Evolutionary conservation across 768 basidiomycete species (phyloP).

Genomic region (Pisolithus tinctorius): DNA sequence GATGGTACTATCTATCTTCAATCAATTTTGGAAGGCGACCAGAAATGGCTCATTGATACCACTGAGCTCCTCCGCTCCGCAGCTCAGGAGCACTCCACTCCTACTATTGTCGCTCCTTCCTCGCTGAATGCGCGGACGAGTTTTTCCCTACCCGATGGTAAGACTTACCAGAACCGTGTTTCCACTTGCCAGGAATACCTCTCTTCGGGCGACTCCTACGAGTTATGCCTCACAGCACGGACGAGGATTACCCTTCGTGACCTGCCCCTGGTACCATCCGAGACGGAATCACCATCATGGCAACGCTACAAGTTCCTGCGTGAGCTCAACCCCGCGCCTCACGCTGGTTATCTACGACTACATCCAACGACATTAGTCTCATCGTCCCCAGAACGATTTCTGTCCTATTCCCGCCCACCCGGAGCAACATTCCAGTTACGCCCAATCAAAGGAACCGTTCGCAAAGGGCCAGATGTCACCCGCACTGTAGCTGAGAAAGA

Average conservation of each 20-base stretch:
- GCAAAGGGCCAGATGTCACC: conserved; percentile 58
- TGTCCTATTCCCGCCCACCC: conserved; percentile 70
- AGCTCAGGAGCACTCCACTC: conserved; percentile 4
- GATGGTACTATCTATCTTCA: conserved; percentile 46
- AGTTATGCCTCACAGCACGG: conserved; percentile 81
- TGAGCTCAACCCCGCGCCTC: conserved; percentile 78
- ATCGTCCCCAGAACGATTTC: conserved; percentile 89
- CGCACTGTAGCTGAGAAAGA: conserved; percentile 59
- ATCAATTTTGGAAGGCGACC: conserved; percentile 53
- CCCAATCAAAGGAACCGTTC: conserved; percentile 91
- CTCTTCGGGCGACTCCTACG: conserved; percentile 79
- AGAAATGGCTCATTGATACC: conserved; percentile 52
- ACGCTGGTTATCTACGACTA: conserved; percentile 76
- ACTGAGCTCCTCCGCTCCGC: conserved; percentile 12
- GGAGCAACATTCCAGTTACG: conserved; percentile 70
- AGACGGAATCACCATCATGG: conserved; percentile 45
- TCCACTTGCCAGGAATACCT: conserved; percentile 65
- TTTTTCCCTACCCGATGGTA: conserved; percentile 51
- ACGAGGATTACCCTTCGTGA: conserved; percentile 51
- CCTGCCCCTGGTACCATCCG: conserved; percentile 11
- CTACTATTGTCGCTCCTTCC: conserved; percentile 13
- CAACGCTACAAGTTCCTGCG: conserved; percentile 69
- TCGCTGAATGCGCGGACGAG: conserved; percentile 21
- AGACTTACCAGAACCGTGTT: conserved; percentile 62
- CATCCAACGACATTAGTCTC: conserved; percentile 73